Percentiles rank a stretch among this genome's conserved stretches.
These are phyloP conservation scores for Skeletonema tropicum DNA, from an alignment of 108 stramenopile species.

Conservation along the genomic window DNA sequence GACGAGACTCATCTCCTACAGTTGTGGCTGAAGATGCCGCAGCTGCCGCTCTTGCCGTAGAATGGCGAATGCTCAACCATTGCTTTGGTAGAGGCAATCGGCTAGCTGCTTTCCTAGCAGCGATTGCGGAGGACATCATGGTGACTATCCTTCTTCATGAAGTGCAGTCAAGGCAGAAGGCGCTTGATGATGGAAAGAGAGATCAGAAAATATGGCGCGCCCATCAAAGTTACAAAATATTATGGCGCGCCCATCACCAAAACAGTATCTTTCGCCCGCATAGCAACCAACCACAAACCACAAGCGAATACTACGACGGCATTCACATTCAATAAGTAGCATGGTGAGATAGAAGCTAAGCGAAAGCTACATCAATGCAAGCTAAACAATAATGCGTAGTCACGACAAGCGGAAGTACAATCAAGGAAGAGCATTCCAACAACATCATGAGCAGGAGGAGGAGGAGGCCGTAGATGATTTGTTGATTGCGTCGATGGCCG, in stretches of 20 bases:
- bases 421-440: conserved; percentile 2
- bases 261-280: too few relatives aligned
- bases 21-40: not conserved
- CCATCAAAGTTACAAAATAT: too few relatives aligned
- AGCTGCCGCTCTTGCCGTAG: not conserved
- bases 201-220: too few relatives aligned
- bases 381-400: not conserved
- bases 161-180: too few relatives aligned
- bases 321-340: too few relatives aligned
- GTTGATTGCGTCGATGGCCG: conserved; percentile 55
- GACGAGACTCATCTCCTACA: not conserved
- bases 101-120: not conserved
- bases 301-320: too few relatives aligned
- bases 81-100: not conserved
- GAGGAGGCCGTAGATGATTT: conserved; percentile 65
- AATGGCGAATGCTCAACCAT: not conserved
- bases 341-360: too few relatives aligned
- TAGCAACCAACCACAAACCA: too few relatives aligned
- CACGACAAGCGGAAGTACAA: conserved; percentile 25
- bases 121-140: not conserved
- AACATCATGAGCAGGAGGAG: conserved; percentile 15
- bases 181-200: too few relatives aligned
- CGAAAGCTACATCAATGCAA: not conserved
- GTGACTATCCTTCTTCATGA: not conserved
- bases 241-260: too few relatives aligned